phyloP scores from a whole-genome alignment of 2,329 filamentous ascomycete species.

The Penicillium sclerotigenum region DNA sequence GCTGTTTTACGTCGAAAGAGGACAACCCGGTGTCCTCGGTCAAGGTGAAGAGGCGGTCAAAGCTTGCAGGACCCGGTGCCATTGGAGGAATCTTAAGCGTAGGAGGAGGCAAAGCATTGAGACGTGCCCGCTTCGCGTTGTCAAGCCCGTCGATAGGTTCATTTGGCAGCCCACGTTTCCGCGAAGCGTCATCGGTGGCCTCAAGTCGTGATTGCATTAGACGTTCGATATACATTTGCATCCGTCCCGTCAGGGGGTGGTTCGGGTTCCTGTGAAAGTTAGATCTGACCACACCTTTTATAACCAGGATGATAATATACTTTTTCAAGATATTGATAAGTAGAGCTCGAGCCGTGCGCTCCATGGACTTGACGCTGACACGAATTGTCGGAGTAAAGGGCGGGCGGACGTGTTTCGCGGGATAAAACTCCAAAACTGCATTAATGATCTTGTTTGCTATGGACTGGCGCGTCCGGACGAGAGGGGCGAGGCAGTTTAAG shows the following conservation, averaged over 20 bases:
- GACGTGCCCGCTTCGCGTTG: constrained; percentile 73
- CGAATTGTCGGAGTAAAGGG: constrained; percentile 75
- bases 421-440: constrained; percentile 86
- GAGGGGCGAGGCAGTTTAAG: constrained; percentile 77
- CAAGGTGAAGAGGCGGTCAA: constrained; percentile 82
- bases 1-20: constrained; percentile 75
- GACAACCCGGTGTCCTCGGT: constrained; percentile 71
- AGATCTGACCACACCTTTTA: constrained; percentile 20
- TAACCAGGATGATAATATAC: constrained; percentile 45
- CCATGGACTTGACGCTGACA: constrained; percentile 87
- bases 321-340: constrained; percentile 78
- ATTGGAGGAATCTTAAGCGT: constrained; percentile 64
- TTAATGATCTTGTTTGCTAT: constrained; percentile 83
- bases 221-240: constrained; percentile 83
- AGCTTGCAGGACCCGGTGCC: constrained; percentile 70
- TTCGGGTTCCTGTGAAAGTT: constrained; percentile 65
- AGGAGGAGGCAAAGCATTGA: constrained; percentile 53
- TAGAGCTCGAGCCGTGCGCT: constrained; percentile 82
- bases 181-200: constrained; percentile 69
- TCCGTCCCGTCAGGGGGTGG: constrained; percentile 69
- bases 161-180: constrained; percentile 70
- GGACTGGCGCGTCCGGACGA: constrained; percentile 76
- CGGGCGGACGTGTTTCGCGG: constrained; percentile 72
- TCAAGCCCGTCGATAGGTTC: constrained; percentile 72
- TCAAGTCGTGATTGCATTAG: constrained; percentile 75